phyloP scores from a whole-genome alignment of 108 stramenopile genomes.

The Cyclostephanos tholiformis region DNA sequence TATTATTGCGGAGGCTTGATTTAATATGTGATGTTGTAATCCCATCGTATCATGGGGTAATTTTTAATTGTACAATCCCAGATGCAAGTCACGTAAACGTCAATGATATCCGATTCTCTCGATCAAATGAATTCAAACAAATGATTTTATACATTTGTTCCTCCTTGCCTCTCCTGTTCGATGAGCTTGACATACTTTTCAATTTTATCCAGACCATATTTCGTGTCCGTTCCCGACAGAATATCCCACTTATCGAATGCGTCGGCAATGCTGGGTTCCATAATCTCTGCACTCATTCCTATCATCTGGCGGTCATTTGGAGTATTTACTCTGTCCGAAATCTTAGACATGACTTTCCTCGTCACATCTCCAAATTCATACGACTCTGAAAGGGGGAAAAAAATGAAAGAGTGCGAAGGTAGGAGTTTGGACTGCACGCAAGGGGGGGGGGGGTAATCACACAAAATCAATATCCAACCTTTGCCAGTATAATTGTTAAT shows the following conservation, averaged over 20 bases:
- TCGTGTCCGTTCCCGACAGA: slow-evolving; percentile 25
- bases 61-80: no score
- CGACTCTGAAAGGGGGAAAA: slow-evolving; percentile 11
- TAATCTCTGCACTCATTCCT: slow-evolving; percentile 13
- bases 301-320: slow-evolving; percentile 10
- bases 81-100: neutral
- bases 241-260: slow-evolving; percentile 38
- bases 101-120: neutral
- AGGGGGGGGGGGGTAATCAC: neutral
- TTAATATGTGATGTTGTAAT: no score
- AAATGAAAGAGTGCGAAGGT: neutral
- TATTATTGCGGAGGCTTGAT: neutral
- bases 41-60: no score
- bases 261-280: slow-evolving; percentile 22
- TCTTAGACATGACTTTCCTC: slow-evolving; percentile 29
- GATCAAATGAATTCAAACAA: neutral
- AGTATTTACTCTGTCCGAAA: slow-evolving; percentile 17
- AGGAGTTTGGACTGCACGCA: neutral
- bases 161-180: slow-evolving; percentile 5
- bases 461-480: slow-evolving; percentile 20
- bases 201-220: slow-evolving; percentile 23
- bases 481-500: slow-evolving; percentile 36
- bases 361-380: slow-evolving; percentile 47
- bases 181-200: slow-evolving; percentile 26
- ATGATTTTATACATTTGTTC: neutral